These are phyloP conservation scores for Plasmodium inui DNA, from an alignment of 169 alveolate species.

Conservation along the genomic window DNA sequence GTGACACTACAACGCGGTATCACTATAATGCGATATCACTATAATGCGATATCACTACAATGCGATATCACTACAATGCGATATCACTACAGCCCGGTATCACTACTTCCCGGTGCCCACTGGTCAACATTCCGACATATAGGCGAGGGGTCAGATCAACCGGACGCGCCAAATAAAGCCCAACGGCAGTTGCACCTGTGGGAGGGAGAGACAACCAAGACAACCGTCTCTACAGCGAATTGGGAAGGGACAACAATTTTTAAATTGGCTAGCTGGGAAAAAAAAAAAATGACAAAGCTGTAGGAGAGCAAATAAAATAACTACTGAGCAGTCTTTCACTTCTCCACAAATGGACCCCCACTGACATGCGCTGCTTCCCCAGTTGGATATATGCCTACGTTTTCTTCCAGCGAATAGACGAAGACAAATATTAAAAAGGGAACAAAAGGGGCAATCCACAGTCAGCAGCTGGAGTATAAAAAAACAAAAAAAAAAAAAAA, in stretches of 20 bases:
- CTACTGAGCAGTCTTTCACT: background rate
- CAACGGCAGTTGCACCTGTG: background rate
- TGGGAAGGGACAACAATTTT: background rate
- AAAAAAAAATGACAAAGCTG: background rate
- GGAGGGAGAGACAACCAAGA: background rate
- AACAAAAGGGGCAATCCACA: background rate
- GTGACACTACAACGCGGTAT: background rate
- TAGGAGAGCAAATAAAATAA: background rate
- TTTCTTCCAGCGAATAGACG: background rate
- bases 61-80: too few species aligned
- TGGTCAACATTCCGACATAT: background rate
- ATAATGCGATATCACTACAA: too few species aligned
- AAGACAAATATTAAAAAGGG: background rate
- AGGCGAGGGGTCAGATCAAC: background rate
- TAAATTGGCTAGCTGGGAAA: slow-evolving; percentile 12
- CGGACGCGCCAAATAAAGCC: background rate
- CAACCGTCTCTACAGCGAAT: background rate
- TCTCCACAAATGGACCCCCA: background rate
- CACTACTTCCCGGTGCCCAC: background rate
- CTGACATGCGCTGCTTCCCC: background rate
- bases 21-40: too few species aligned
- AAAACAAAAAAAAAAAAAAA: background rate
- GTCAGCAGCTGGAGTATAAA: background rate
- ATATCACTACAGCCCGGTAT: background rate
- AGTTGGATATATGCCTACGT: background rate